Base-by-base conservation (phyloP, 2,329 filamentous ascomycete species). In the Diplodia corticola region DNA sequence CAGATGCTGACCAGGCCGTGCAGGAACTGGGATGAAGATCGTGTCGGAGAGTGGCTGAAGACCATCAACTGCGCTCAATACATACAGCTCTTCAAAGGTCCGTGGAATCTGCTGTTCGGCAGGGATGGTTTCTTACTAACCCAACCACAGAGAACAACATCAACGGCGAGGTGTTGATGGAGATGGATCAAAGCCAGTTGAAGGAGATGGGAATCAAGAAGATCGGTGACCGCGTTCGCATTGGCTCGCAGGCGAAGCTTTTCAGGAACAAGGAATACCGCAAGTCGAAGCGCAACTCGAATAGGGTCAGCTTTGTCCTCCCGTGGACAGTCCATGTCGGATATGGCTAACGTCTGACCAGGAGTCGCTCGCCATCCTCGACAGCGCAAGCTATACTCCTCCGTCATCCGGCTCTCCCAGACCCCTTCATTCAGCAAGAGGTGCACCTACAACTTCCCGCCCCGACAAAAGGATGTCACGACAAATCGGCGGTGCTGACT, bases 201-300 rank as follows among this genome's bases (percentile, higher is more conserved):
- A 96, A 97, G 79, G 95, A 99, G 78, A 96, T 99, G 88, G 95
- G 95, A 50, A 94, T 99, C 72, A 96, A 97, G 72, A 99, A 98
- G 80, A 91, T 99, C 70, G 95, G 95, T 69, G 95, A 99, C 78
- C 89, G 95, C 64, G 94, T 99, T 40, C 91, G 94, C 69, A 89
- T 99, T 68, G 79, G 81, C 51, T 78, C 80, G 2, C 81, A 83
- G 67, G 81, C 80, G 30, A 83, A 84, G 73, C 75, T 80, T 57
- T 81, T 84, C 55, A 74, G 82, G 10, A 82, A 79, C 69, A 80
- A 77, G 68, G 80, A 83, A 63, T 83, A 81, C 73, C 81, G 79
- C 68, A 78, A 78, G 12, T 82, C 80, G 79, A 93, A 92, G 81
- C 88, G 92, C 68, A 92, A 72, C 30, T 80, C 78, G 54, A 84